Conservation (phyloP, 2,329 filamentous ascomycete species). For the Magnaporthiopsis incrustans region DNA sequence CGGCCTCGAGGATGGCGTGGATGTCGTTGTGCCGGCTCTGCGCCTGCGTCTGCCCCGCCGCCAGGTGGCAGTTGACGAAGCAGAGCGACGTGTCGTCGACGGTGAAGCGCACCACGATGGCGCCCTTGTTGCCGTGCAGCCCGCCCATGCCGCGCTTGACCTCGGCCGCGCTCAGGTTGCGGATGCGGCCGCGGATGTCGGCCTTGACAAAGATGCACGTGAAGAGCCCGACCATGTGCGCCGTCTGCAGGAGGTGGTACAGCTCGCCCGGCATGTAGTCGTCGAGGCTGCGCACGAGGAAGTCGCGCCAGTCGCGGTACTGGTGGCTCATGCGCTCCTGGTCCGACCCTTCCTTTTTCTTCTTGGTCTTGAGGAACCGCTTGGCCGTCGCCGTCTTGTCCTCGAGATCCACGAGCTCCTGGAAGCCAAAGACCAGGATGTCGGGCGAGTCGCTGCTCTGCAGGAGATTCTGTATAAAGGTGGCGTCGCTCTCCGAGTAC, state of each 20-base stretch:
- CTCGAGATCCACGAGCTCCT: slow-evolving; percentile 95
- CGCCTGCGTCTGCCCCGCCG: slow-evolving; percentile 86
- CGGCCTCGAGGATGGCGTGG: slow-evolving; percentile 76
- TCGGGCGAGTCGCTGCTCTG: slow-evolving; percentile 73
- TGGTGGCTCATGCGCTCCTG: slow-evolving; percentile 94
- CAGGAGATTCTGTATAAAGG: slow-evolving; percentile 75
- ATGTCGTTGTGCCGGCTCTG: slow-evolving; percentile 89
- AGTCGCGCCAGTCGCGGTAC: slow-evolving; percentile 93
- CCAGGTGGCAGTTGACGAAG: slow-evolving; percentile 95
- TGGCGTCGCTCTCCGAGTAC: slow-evolving; percentile 59
- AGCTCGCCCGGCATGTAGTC: slow-evolving; percentile 72
- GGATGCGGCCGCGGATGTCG: slow-evolving; percentile 66
- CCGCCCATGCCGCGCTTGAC: slow-evolving; percentile 96
- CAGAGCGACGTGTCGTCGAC: slow-evolving; percentile 91
- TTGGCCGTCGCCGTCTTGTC: slow-evolving; percentile 98
- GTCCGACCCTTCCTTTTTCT: slow-evolving; percentile 74
- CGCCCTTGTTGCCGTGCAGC: slow-evolving; percentile 92
- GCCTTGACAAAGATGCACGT: slow-evolving; percentile 92
- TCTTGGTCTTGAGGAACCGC: slow-evolving; percentile 85
- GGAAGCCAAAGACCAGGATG: slow-evolving; percentile 91
- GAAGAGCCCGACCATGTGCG: slow-evolving; percentile 87
- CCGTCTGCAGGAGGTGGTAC: slow-evolving; percentile 81
- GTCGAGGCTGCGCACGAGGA: slow-evolving; percentile 73
- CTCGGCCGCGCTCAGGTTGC: slow-evolving; percentile 69
- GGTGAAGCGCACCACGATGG: slow-evolving; percentile 83